These are phyloP conservation scores for Aegilops umbellulata DNA, from an alignment of 176 grass and related monocot genomes.

Conservation along the genomic window DNA sequence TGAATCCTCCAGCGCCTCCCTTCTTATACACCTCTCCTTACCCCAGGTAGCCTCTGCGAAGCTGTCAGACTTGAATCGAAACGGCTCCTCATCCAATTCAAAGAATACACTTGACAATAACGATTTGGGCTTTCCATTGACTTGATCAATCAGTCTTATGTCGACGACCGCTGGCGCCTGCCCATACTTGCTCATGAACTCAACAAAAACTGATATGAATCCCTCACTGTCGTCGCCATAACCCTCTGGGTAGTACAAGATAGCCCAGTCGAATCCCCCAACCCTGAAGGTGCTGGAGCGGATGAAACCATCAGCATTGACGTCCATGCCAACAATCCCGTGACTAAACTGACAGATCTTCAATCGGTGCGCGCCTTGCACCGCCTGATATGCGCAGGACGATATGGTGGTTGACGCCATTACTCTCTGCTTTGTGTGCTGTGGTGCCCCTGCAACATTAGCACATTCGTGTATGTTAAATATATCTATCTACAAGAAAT, in stretches of 20 bases:
- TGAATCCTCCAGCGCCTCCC: slow-evolving; percentile 3
- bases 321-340: slow-evolving; percentile 6
- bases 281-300: slow-evolving; percentile 11
- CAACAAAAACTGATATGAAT: background rate
- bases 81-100: background rate
- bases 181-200: background rate
- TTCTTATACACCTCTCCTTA: background rate
- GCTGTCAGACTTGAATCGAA: background rate
- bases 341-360: slow-evolving; percentile 7
- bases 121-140: background rate
- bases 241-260: slow-evolving; percentile 26
- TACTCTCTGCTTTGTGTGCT: background rate
- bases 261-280: slow-evolving; percentile 28
- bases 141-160: slow-evolving; percentile 13
- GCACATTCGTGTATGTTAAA: background rate
- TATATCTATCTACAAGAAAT: background rate
- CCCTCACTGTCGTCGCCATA: background rate
- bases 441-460: background rate
- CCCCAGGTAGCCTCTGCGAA: background rate
- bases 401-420: background rate
- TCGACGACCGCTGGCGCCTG: background rate
- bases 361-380: slow-evolving; percentile 14
- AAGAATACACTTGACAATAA: background rate
- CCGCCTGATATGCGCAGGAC: background rate
- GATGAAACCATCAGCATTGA: background rate